phyloP scores from a whole-genome alignment of 2,329 filamentous ascomycete species.

The Aspergillus ibericus region DNA sequence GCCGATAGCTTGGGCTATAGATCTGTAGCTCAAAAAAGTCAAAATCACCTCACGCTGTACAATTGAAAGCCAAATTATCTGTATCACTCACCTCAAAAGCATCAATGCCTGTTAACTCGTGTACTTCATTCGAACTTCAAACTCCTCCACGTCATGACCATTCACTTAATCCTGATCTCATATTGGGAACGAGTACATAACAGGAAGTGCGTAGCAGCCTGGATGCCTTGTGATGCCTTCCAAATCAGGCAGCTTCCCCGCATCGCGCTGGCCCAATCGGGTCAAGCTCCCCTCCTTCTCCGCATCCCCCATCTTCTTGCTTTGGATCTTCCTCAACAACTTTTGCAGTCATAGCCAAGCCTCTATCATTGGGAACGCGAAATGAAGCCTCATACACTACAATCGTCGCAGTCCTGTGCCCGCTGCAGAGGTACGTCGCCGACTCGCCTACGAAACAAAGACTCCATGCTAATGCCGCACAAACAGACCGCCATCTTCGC shows the following conservation, averaged over 20 bases:
- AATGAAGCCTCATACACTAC: not conserved
- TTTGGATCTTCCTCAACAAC: no score
- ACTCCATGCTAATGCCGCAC: not conserved
- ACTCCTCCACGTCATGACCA: no score
- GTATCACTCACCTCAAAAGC: no score
- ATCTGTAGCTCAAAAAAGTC: no score
- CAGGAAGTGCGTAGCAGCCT: not conserved
- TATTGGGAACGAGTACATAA: no score
- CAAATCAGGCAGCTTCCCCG: not conserved
- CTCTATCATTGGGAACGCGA: not conserved
- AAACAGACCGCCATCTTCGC: not conserved
- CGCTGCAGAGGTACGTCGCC: slow-evolving; percentile 1
- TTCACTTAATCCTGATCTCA: no score
- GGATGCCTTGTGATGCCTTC: not conserved
- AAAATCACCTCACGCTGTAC: no score
- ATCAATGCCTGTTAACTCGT: no score
- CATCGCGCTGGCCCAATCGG: not conserved
- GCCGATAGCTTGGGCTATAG: no score
- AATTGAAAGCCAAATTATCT: no score
- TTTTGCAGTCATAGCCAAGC: no score
- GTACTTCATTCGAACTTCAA: no score
- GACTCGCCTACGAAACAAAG: not conserved
- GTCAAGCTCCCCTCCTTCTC: not conserved
- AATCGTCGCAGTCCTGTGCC: not conserved
- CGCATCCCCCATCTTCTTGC: not conserved